Base-by-base conservation (phyloP, 2,329 filamentous ascomycete species). In the Scedosporium aurantiacum region DNA sequence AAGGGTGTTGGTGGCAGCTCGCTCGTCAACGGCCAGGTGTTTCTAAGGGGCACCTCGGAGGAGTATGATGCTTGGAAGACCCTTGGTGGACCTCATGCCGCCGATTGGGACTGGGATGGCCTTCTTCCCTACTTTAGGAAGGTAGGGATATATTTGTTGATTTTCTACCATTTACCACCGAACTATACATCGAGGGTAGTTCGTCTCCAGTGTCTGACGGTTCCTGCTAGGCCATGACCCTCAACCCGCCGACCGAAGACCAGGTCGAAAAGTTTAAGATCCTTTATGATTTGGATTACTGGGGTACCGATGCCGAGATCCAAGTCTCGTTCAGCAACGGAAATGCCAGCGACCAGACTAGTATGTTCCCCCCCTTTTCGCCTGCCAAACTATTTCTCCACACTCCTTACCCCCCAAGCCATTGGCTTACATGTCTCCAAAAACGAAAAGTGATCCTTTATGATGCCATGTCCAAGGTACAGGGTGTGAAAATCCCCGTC, bases 71-170 rank as follows among this genome's bases (percentile, higher is more conserved):
- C 66, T 5, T 70, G 69, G 68, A 67, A 63, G 2, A 32, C 52
- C 32, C 50, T 56, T 27, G 56, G 54, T 61, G 50, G 58, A 25
- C 23, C 58, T 55, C 21, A 45, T 45, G 52, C 58, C 8, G 65
- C 64, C 1, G 59, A 64, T 25, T 70, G 69, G 69, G 67, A 63
- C 55, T 70, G 68, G 68, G 63, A 70, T 23, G 65, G 64, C n/a
- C 58, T 70, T 4, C 58, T 71, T 18, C 68, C 69, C 1, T 70
- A 68, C 57, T 70, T 70, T 62, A 66, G 66, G 32, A 70, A 70
- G 65, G 68, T 64, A 32, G 25, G 28, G n/a, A 18, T 18, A 7
- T 32, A 4, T 37, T 12, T 6, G 14, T 12, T 37, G 32, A 12
- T 12, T 28, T 28, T 12, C 32, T 6, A 12, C 32, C 10, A 37